These are phyloP conservation scores for Tuber aestivum DNA, from an alignment of 495 filamentous ascomycete species.

Conservation along the genomic window DNA sequence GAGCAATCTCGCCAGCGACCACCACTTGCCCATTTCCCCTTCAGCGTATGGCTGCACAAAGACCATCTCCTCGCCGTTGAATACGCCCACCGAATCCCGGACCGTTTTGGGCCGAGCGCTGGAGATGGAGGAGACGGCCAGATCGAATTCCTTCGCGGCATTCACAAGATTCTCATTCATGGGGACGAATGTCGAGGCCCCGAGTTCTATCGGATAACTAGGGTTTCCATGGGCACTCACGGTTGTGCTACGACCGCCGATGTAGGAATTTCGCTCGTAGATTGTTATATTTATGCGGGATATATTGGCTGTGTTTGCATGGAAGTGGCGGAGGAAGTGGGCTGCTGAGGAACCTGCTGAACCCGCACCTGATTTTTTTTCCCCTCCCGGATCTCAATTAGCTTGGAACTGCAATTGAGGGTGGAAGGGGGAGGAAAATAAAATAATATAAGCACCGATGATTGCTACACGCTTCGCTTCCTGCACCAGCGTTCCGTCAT, in stretches of 20 bases:
- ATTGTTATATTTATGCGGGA: constrained; percentile 68
- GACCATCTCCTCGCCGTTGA: constrained; percentile 74
- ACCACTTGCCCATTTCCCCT: constrained; percentile 58
- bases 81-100: constrained; percentile 49
- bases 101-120: constrained; percentile 33
- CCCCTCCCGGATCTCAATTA: background rate
- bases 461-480: constrained; percentile 37
- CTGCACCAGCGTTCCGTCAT: background rate
- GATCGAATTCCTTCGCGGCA: constrained; percentile 65
- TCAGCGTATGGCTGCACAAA: constrained; percentile 49
- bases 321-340: constrained; percentile 69
- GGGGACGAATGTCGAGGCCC: constrained; percentile 85
- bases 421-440: too few species aligned
- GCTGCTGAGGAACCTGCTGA: constrained; percentile 82
- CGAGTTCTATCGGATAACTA: constrained; percentile 70
- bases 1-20: constrained; percentile 68
- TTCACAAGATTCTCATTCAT: constrained; percentile 76
- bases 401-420: background rate
- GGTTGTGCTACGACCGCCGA: constrained; percentile 86
- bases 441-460: constrained; percentile 26
- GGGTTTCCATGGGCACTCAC: constrained; percentile 71
- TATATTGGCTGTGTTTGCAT: constrained; percentile 49
- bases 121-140: constrained; percentile 47
- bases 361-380: constrained; percentile 63
- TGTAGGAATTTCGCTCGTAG: constrained; percentile 71